phyloP scores from a whole-genome alignment of 2,329 filamentous ascomycete species.

The Cercospora berteroae region DNA sequence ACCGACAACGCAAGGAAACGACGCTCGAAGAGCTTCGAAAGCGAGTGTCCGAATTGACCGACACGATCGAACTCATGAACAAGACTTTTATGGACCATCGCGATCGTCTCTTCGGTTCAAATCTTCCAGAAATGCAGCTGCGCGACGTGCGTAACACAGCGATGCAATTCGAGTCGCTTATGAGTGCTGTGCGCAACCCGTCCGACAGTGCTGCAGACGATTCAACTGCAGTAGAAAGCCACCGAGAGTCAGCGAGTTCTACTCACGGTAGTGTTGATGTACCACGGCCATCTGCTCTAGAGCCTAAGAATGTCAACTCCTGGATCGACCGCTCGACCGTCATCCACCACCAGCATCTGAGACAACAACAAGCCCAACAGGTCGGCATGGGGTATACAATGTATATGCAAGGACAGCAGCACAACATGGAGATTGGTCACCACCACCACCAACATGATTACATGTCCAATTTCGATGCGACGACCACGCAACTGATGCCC shows the following conservation, averaged over 20 bases:
- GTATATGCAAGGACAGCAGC: slow-evolving; percentile 14
- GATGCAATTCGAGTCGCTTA: slow-evolving; percentile 22
- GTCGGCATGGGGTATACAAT: slow-evolving; percentile 32
- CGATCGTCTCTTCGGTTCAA: slow-evolving; percentile 23
- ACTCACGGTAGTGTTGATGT: background rate
- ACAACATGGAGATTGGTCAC: background rate
- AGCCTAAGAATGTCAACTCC: slow-evolving; percentile 28
- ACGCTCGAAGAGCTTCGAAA: slow-evolving; percentile 72
- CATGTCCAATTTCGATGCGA: slow-evolving; percentile 6
- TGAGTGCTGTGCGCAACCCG: slow-evolving; percentile 28
- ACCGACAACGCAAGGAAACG: slow-evolving; percentile 79
- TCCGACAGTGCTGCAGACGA: slow-evolving; percentile 17
- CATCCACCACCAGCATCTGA: slow-evolving; percentile 2
- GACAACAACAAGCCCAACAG: slow-evolving; percentile 7
- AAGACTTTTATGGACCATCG: slow-evolving; percentile 59
- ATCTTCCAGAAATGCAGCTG: slow-evolving; percentile 23
- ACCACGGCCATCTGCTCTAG: background rate
- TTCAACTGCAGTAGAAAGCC: background rate
- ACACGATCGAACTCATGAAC: slow-evolving; percentile 71
- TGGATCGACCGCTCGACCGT: slow-evolving; percentile 31
- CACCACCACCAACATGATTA: background rate
- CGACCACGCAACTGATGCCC: background rate
- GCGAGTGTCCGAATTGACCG: slow-evolving; percentile 66
- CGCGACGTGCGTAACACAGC: slow-evolving; percentile 27
- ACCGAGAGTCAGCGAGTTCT: slow-evolving; percentile 4